Percentiles rank a stretch among this genome's conserved stretches.
phyloP scores from a whole-genome alignment of 1,284 basidiomycete genomes.

The Apiotrichum gracile region DNA sequence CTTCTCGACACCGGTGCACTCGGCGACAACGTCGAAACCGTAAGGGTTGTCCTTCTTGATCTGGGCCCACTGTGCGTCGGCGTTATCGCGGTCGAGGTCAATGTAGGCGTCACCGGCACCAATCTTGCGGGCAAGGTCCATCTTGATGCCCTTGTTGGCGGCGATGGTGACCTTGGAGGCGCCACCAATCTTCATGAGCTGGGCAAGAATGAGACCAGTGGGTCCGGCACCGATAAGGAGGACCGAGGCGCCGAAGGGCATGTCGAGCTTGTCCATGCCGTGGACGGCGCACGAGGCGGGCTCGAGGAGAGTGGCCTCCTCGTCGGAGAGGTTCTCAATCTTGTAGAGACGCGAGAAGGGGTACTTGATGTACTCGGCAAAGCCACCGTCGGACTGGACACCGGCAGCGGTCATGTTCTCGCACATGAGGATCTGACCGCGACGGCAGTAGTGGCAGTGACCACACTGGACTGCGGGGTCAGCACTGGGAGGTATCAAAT shows the following conservation, averaged over 20 bases:
- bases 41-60: constrained; percentile 72
- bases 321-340: constrained; percentile 75
- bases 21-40: constrained; percentile 82
- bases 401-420: constrained; percentile 72
- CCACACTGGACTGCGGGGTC: constrained; percentile 51
- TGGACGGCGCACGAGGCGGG: constrained; percentile 83
- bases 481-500: not conserved
- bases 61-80: constrained; percentile 70
- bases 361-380: constrained; percentile 74
- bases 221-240: constrained; percentile 62
- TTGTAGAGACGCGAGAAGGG: constrained; percentile 68
- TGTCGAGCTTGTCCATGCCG: constrained; percentile 73
- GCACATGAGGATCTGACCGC: constrained; percentile 66
- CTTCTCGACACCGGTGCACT: constrained; percentile 76
- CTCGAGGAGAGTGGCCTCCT: constrained; percentile 80
- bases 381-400: constrained; percentile 72
- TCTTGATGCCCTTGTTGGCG: constrained; percentile 80
- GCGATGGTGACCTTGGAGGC: constrained; percentile 68
- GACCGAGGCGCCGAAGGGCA: constrained; percentile 69
- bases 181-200: constrained; percentile 76
- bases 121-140: constrained; percentile 68
- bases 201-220: constrained; percentile 74
- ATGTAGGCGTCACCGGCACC: constrained; percentile 73
- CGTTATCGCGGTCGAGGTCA: constrained; percentile 68
- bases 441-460: constrained; percentile 73